Evolutionary conservation across 345 rosid species (phyloP), one percentile per base, ranked within the genome.

Genomic region (Linum lewisii): DNA sequence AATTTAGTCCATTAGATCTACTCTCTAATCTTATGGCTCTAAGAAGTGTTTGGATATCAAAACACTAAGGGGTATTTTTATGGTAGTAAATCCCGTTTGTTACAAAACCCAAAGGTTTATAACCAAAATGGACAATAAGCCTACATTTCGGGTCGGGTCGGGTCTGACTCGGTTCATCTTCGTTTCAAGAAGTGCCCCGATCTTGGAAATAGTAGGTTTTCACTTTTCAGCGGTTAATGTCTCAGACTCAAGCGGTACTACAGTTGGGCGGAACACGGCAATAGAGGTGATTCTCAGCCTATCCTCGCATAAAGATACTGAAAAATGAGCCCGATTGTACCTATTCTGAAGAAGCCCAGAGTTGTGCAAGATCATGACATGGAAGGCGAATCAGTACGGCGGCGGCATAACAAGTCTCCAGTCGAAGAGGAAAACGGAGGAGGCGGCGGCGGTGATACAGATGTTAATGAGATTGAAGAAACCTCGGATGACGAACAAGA

Each of bases 401-500:
- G 37, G 13, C 69, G 10, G 42, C 24, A 51, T 0, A 66, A 54
- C 11, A 62, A 66, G 69, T 62, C 56, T 29, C 34, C 34, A 29
- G 69, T 63, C 10, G 66, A 47, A 21, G 60, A 63, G 8, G 73
- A 59, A 25, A 70, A 26, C 3, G 78, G 44, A 2, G 78, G 44
- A 32, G 75, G 51, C 25, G 72, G 57, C 5, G 84, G 42, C 5
- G 70, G 36, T 0, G 44, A 59, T 56, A 54, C 60, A 66, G 68
- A 69, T 55, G 83, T 82, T 38, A 16, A 11, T 11, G 47, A 42
- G 9, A 16, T 7, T 16, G 47, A 42, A 42, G 47, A 42, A 42
- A 42, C 47, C 47, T 7, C 47, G 18, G 47, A 11, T 11, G 47
- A 42, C 16, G 95, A 82, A 66, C 83, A 82, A 55, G 88, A 87